Evolutionary conservation across 495 filamentous ascomycete genomes (phyloP), one percentile per base, ranked within the genome.

Genomic region (Tuber aestivum): DNA sequence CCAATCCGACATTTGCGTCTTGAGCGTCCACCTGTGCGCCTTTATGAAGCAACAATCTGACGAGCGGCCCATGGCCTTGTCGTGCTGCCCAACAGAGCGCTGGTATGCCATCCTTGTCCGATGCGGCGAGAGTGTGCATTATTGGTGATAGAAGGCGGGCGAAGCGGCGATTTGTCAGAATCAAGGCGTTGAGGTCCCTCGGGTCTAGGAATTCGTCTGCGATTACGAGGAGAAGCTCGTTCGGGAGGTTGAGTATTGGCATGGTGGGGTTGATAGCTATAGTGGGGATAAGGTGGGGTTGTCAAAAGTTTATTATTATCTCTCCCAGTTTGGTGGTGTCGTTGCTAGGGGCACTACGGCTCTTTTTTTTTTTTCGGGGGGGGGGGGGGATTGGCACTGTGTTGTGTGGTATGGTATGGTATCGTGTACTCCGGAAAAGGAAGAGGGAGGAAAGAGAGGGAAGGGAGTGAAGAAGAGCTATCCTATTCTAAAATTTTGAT

Each of bases 191-290:
- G 70, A 80, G 72, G 42, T 75, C 48, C 10, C 38, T 20, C 7
- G 70, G 73, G 23, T 68, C 45, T 16, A 40, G 73, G 42, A 80
- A 70, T 41, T 75, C 12, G 6, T 48, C 37, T 56, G 41, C 73
- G 69, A 78, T 73, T 21, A 74, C 70, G 5, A 80, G 37, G 56
- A 78, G 76, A 16, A 80, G 48, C 44, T 78, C 73, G 78, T 75
- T 78, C 20, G 78, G 76, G 45, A 80, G 72, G 18, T 35, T 48
- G 72, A 78, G 73, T 20, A 80, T 42, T 12, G 76, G 45, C 37
- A 72, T 78, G 45, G 72, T 20, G 37, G n/a, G 72, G 41, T 44
- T 41, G 41, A 70, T 71, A 45, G 23, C 65, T n/a, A 27, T 40
- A 69, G 69, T 23, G 32, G 48, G 40, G 32, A 16, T 71, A 44